Evolutionary conservation across 345 rosid genomes (phyloP).

Genomic region (Populus alba): DNA sequence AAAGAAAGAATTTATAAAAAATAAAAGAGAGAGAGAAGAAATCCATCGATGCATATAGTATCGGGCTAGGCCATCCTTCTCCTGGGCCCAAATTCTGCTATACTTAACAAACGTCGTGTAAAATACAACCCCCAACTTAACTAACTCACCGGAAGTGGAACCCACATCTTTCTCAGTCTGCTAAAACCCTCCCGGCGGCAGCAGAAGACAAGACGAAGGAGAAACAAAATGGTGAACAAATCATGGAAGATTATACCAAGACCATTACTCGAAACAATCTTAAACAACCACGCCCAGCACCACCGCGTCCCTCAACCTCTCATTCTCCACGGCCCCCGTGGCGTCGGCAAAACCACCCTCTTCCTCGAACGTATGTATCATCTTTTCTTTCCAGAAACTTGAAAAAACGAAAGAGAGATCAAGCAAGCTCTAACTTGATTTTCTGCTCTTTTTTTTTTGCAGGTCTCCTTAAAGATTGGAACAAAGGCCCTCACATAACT

Average conservation of each 20-base stretch:
- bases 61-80: no score
- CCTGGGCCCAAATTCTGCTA: no score
- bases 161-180: neutral
- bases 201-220: neutral
- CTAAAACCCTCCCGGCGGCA: neutral
- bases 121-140: no score
- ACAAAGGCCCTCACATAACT: slow-evolving; percentile 76
- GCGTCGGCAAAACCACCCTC: slow-evolving; percentile 95
- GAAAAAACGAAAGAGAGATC: no score
- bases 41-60: no score
- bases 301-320: slow-evolving; percentile 96
- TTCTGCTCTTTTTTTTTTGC: slow-evolving; percentile 9
- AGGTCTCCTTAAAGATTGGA: slow-evolving; percentile 86
- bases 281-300: slow-evolving; percentile 90
- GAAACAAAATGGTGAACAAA: slow-evolving; percentile 61
- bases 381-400: neutral
- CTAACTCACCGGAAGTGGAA: neutral
- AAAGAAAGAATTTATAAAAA: no score
- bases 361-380: slow-evolving; percentile 62
- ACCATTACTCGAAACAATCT: slow-evolving; percentile 74
- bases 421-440: neutral
- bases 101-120: no score
- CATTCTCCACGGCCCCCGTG: slow-evolving; percentile 95
- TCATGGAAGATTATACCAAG: slow-evolving; percentile 88
- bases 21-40: no score